Evolutionary conservation across 2,329 filamentous ascomycete species (phyloP).

Genomic region (Cladosporium colombiae): DNA sequence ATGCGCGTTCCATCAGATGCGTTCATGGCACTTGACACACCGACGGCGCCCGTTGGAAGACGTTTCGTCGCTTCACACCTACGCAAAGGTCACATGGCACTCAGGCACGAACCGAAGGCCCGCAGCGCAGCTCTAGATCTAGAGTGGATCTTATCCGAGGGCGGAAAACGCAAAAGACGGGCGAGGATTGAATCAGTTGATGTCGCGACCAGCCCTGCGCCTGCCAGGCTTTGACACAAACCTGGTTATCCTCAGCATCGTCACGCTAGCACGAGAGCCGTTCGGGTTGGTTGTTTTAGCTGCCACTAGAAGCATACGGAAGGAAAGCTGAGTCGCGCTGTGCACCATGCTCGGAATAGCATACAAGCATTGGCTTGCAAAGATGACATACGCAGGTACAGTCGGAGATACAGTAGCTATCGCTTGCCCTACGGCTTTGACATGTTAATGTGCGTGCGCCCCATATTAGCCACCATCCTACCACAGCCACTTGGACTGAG

Average conservation of each 20-base stretch:
- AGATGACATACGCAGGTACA: constrained; percentile 1
- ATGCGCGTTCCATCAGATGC: neutral
- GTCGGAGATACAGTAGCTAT: neutral
- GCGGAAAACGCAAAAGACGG: neutral
- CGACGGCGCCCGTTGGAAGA: neutral
- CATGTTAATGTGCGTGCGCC: neutral
- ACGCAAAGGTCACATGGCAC: constrained; percentile 9
- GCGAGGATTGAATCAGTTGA: neutral
- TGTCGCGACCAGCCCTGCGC: constrained; percentile 6
- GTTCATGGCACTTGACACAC: neutral
- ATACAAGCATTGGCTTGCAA: neutral
- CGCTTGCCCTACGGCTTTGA: neutral
- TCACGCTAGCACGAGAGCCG: neutral
- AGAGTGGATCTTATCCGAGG: neutral
- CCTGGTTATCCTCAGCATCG: constrained; percentile 1
- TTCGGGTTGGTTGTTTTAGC: neutral
- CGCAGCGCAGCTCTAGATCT: constrained; percentile 1
- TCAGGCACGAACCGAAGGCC: constrained; percentile 2
- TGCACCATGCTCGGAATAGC: neutral
- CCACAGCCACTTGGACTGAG: neutral
- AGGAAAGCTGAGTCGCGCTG: neutral
- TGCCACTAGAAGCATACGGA: constrained; percentile 1
- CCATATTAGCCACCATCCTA: neutral
- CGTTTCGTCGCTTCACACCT: constrained; percentile 1
- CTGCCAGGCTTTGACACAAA: neutral